Evolutionary conservation across 208 protist species (phyloP).

Genomic region (Herpetomonas tarakana): DNA sequence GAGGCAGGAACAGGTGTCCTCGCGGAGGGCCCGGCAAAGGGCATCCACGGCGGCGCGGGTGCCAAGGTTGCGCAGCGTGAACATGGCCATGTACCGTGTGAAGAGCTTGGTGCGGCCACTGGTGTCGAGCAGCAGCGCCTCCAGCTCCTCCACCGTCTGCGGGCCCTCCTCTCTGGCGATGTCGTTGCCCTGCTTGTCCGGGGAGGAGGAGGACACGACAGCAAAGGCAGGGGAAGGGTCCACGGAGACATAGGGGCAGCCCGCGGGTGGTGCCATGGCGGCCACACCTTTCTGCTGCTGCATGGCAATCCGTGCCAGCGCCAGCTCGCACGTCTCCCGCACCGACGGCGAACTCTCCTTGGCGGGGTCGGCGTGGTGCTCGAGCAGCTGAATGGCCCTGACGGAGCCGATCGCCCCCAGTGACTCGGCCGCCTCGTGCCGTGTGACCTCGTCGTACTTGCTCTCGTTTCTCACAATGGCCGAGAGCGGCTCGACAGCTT

Average conservation of each 20-base stretch:
- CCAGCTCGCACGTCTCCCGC: slow-evolving; percentile 94
- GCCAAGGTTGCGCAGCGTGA: slow-evolving; percentile 91
- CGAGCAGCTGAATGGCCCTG: slow-evolving; percentile 37
- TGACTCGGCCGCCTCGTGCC: slow-evolving; percentile 96
- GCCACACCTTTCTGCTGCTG: slow-evolving; percentile 46
- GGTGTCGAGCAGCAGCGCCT: slow-evolving; percentile 60
- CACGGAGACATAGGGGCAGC: slow-evolving; percentile 83
- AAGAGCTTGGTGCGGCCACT: slow-evolving; percentile 80
- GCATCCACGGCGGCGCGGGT: slow-evolving; percentile 63
- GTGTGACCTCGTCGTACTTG: slow-evolving; percentile 92
- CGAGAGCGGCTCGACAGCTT: slow-evolving; percentile 78
- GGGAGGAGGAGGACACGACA: background rate
- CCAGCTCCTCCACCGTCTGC: slow-evolving; percentile 50
- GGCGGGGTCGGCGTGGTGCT: slow-evolving; percentile 38
- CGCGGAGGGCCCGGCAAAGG: slow-evolving; percentile 84
- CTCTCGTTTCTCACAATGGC: slow-evolving; percentile 55
- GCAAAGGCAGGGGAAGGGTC: slow-evolving; percentile 91
- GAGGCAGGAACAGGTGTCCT: slow-evolving; percentile 85
- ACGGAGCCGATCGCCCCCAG: slow-evolving; percentile 84
- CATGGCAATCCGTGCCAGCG: slow-evolving; percentile 70
- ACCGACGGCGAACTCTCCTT: slow-evolving; percentile 71
- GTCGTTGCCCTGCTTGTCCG: background rate
- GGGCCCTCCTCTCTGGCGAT: slow-evolving; percentile 21
- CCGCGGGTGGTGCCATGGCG: slow-evolving; percentile 41
- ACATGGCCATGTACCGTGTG: slow-evolving; percentile 96